phyloP scores from a whole-genome alignment of 2,329 filamentous ascomycete genomes.

The Venturia carpophila region DNA sequence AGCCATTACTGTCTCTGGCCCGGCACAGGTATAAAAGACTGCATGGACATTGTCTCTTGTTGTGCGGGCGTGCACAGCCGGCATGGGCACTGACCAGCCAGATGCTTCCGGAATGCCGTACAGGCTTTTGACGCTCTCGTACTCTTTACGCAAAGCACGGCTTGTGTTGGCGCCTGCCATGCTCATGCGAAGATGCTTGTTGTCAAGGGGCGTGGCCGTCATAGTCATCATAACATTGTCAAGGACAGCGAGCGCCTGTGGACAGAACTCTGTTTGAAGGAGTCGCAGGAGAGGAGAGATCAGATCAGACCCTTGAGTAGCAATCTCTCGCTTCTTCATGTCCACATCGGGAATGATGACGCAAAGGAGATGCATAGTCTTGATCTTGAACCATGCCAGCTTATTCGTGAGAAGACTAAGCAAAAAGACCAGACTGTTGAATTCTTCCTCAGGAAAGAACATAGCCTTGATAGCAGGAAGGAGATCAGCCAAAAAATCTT shows the following conservation, averaged over 20 bases:
- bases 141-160: constrained; percentile 82
- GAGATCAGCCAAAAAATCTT: constrained; percentile 69
- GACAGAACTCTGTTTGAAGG: constrained; percentile 86
- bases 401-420: constrained; percentile 88
- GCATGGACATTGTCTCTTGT: constrained; percentile 91
- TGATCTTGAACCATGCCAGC: constrained; percentile 80
- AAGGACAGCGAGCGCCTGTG: constrained; percentile 82
- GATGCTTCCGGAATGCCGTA: constrained; percentile 95
- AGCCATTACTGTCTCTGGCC: constrained; percentile 34
- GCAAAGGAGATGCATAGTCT: constrained; percentile 84
- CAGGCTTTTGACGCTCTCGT: constrained; percentile 84
- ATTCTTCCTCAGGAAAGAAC: constrained; percentile 77
- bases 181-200: constrained; percentile 93
- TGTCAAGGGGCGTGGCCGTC: constrained; percentile 70
- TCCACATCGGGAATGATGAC: constrained; percentile 82
- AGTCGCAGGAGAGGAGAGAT: constrained; percentile 87
- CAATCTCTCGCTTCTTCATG: constrained; percentile 84
- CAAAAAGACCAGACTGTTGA: constrained; percentile 78
- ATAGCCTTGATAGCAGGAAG: constrained; percentile 65
- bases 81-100: constrained; percentile 92
- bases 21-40: constrained; percentile 86
- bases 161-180: constrained; percentile 82
- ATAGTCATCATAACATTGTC: constrained; percentile 95
- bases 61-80: constrained; percentile 76
- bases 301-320: constrained; percentile 83